These are phyloP conservation scores for Leishmania amazonensis DNA, from an alignment of 208 protist species.

Conservation along the genomic window DNA sequence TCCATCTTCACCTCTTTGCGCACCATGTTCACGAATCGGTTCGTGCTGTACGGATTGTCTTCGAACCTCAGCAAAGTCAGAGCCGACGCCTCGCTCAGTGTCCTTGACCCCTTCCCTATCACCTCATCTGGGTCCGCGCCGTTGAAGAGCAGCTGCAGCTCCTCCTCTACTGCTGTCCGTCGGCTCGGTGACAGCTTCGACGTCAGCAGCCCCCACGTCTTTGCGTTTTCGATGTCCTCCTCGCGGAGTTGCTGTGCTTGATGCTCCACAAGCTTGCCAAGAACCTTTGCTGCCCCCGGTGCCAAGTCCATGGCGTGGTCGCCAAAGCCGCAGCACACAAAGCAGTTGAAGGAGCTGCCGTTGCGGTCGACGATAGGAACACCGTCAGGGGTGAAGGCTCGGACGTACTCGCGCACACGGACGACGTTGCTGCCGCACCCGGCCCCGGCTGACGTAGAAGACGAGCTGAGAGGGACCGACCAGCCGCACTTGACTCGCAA, in stretches of 20 bases:
- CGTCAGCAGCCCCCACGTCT: conserved; percentile 23
- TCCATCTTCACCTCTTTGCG: conserved; percentile 39
- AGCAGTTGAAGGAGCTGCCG: conserved; percentile 80
- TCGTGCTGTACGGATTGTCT: conserved; percentile 66
- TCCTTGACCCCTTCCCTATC: neutral
- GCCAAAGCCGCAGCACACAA: conserved; percentile 86
- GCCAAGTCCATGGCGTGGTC: conserved; percentile 84
- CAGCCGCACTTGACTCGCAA: conserved; percentile 50
- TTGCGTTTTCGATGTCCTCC: conserved; percentile 41
- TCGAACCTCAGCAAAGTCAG: conserved; percentile 25
- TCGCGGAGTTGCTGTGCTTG: conserved; percentile 56
- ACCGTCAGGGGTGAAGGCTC: conserved; percentile 83
- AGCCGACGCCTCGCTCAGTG: neutral
- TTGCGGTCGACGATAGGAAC: conserved; percentile 74
- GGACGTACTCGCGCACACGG: conserved; percentile 47
- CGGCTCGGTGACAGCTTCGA: conserved; percentile 44
- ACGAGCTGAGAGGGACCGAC: conserved; percentile 33
- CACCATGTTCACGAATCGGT: conserved; percentile 59
- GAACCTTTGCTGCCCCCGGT: conserved; percentile 68
- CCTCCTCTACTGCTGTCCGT: conserved; percentile 35
- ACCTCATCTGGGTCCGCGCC: conserved; percentile 23
- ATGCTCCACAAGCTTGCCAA: conserved; percentile 75
- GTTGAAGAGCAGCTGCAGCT: conserved; percentile 69
- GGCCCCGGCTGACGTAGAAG: neutral
- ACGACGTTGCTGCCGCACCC: conserved; percentile 6